Base-by-base conservation (phyloP, 257 asterid species). In the Plantago elongata region DNA sequence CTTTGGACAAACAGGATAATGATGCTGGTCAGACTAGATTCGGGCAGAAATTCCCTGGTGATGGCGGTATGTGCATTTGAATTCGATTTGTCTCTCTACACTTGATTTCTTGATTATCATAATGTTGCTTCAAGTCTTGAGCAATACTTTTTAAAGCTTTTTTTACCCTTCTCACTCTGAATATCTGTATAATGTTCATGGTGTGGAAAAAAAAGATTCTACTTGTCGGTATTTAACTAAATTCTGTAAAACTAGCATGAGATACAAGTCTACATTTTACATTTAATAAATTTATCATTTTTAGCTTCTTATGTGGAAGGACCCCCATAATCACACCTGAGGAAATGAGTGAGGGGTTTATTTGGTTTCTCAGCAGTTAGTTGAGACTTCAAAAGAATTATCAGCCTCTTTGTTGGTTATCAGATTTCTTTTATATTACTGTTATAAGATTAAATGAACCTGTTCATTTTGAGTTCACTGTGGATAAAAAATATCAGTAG, bases 1-100 rank as follows among this genome's bases (percentile, higher is more conserved):
- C 81, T 29, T 54, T 78, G 40, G 89, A 74, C 47, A 84, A 69
- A 76, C 89, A 85, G 77, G 82, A 74, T 46, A 62, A 37, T 75
- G 87, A 76, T 61, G 60, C 72, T 74, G 79, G 58, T 72, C 85
- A 61, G 63, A 68, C 73, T 12, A 73, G 65, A 68, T 51, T 67
- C 55, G 74, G 48, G 13, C 84, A 71, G 49, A 76, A 62, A 52
- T 69, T 76, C 65, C 62, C 49, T 71, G 88, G 79, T 77, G 81
- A 78, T 79, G 69, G 62, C 9, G 76, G 81, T 78, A 75, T 57
- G 76, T 60, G 17, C 62, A 45, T 55, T 61, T 29, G 40, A 16
- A 40, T 51, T 57, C 37, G 27, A 22, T 12, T 14, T 27, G 30
- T 46, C 37, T 40, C 57, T 17, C 60, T 57, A 40, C 46, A 50